Conservation (phyloP, 345 rosid species). For the Raphanus raphanistrum region DNA sequence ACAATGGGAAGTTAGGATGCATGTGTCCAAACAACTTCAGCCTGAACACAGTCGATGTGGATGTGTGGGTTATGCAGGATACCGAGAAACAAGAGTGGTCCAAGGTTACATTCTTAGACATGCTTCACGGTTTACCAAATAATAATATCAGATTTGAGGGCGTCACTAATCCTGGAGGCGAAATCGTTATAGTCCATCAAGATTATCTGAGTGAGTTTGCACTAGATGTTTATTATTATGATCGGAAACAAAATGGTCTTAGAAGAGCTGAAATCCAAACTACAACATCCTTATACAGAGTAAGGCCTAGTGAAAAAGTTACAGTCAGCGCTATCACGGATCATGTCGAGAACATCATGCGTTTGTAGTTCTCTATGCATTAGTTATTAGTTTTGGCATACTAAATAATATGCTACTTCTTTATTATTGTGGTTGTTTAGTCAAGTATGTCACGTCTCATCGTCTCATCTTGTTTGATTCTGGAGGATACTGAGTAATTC, state of each 20-base stretch:
- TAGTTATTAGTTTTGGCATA: neutral
- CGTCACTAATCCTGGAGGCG: conserved; percentile 16
- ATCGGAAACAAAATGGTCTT: neutral
- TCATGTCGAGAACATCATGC: conserved; percentile 23
- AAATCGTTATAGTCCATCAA: neutral
- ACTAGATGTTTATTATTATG: neutral
- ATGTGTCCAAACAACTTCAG: neutral
- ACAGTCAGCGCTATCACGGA: neutral
- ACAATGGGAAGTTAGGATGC: conserved; percentile 24
- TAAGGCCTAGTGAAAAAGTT: neutral
- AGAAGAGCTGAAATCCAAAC: conserved; percentile 4
- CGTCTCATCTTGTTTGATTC: neutral
- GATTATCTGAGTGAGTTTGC: neutral
- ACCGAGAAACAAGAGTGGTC: conserved; percentile 19
- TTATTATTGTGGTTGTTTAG: neutral
- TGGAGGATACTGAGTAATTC: neutral
- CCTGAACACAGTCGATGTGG: neutral
- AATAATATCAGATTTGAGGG: neutral
- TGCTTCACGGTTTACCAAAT: neutral
- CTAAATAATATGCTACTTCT: neutral
- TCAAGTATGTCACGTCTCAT: neutral
- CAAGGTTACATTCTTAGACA: neutral
- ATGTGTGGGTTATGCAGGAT: conserved; percentile 10
- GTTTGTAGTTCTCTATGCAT: neutral
- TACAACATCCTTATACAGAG: neutral